Conservation (phyloP, 805 yeast species). For the Saturnispora kantuleensis region DNA sequence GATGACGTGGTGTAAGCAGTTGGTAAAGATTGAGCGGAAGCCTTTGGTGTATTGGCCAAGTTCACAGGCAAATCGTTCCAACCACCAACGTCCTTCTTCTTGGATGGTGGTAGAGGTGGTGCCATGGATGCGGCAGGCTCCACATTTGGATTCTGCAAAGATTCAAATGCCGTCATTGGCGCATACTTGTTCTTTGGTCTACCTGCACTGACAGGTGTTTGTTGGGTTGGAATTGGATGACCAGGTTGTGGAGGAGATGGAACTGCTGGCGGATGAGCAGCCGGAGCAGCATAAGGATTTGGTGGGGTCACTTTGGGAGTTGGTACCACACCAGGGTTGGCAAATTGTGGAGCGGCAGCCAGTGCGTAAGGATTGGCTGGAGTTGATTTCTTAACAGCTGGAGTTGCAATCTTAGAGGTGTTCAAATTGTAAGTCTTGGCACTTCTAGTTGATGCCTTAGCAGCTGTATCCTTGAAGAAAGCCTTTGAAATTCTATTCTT, state of each 20-base stretch:
- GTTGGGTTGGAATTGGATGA: constrained; percentile 1
- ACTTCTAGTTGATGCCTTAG: constrained; percentile 7
- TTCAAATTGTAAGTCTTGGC: constrained; percentile 1
- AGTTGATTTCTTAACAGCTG: constrained; percentile 3
- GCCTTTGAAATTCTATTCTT: constrained; percentile 74
- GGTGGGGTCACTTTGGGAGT: constrained; percentile 7
- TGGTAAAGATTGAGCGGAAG: constrained; percentile 16
- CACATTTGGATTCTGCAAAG: constrained; percentile 18
- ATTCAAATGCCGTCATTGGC: constrained; percentile 28
- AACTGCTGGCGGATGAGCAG: not conserved
- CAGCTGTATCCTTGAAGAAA: constrained; percentile 21
- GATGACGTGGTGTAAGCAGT: constrained; percentile 14
- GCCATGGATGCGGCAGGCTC: constrained; percentile 8
- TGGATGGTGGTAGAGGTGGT: constrained; percentile 23
- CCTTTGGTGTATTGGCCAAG: constrained; percentile 15
- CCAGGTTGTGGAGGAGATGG: constrained; percentile 8
- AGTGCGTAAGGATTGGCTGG: not conserved
- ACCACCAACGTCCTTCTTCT: constrained; percentile 47
- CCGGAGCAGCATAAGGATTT: constrained; percentile 13
- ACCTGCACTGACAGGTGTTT: constrained; percentile 23
- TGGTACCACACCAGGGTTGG: too few species aligned
- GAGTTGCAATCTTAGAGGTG: constrained; percentile 5
- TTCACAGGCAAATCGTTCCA: constrained; percentile 63
- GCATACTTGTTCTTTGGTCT: constrained; percentile 26
- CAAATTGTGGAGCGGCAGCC: too few species aligned